Base-by-base conservation (phyloP, 495 filamentous ascomycete genomes). In the Gamarada debralockiae region DNA sequence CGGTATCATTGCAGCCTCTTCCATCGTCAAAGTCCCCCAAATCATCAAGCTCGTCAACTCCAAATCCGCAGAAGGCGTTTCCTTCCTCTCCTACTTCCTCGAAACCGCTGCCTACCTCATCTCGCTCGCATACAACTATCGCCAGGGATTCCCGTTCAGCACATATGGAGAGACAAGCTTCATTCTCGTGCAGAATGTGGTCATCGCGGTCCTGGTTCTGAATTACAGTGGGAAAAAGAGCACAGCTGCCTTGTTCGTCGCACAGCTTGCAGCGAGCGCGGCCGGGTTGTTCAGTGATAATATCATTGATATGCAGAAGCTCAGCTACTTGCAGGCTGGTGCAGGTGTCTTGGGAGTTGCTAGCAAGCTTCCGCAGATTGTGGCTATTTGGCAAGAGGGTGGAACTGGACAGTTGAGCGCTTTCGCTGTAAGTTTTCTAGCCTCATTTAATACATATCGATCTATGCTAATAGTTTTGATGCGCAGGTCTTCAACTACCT, bases 401-500 rank as follows among this genome's bases (percentile, higher is more conserved):
- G 86, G 89, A 33, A 98, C 93, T 12, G 93, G 93, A 44, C 92
- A 97, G 77, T 73, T 98, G 65, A 95, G 89, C 66, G 95, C 95
- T 50, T 97, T 96, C 69, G 88, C 91, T 48, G 93, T 97, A 76
- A 73, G 87, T 79, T 25, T 12, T 8, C 20, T 49, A 13, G 9
- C 38, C 36, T 15, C 34, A 14, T 29, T 15, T 53, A 20, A 15
- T 52, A 21, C 40, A 22, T 37, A n/a, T 46, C 9, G 36, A 40
- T 31, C 9, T 27, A 15, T 45, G 13, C 37, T 48, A 38, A 36
- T 17, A 37, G 13, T 36, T 43, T 45, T 36, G 15, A 29, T 24
- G 43, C 43, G 27, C 41, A 97, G 92, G 91, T 98, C 46, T 96
- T 97, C 77, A 97, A 95, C 76, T 98, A 96, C 70, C 90, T 98